phyloP scores from a whole-genome alignment of 148 eudicot genomes.

The Suaeda aralocaspica region DNA sequence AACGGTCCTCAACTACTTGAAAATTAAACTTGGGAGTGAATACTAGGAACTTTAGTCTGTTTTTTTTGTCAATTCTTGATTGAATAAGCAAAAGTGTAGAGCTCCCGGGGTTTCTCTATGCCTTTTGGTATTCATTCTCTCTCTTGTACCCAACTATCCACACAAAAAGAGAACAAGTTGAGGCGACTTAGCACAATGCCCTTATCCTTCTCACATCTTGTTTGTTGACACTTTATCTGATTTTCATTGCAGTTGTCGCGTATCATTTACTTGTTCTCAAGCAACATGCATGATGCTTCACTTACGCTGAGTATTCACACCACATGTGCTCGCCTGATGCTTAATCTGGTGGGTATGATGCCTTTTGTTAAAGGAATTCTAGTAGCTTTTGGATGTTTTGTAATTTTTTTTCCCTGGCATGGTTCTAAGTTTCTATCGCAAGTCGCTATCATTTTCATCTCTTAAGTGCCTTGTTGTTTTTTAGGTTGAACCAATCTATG shows the following conservation, averaged over 20 bases:
- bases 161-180: neutral
- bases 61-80: neutral
- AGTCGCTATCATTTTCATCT: too few relatives aligned
- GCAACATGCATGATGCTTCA: constrained; percentile 98
- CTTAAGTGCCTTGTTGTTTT: neutral
- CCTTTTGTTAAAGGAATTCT: too few relatives aligned
- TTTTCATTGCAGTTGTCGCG: constrained; percentile 70
- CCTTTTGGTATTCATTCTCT: neutral
- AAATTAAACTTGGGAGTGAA: neutral
- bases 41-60: neutral
- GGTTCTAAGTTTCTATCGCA: neutral
- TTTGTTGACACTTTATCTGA: neutral
- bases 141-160: neutral
- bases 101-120: neutral
- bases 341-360: constrained; percentile 64
- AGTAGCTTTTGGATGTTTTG: constrained; percentile 10
- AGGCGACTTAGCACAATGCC: neutral
- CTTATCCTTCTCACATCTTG: neutral
- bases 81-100: neutral
- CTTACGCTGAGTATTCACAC: constrained; percentile 92
- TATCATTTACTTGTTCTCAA: constrained; percentile 91
- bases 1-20: too few relatives aligned
- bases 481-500: constrained; percentile 97
- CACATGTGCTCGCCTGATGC: constrained; percentile 96
- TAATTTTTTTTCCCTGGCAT: constrained; percentile 1